Base-by-base conservation (phyloP, 306 rosid genomes). In the Quercus alba region DNA sequence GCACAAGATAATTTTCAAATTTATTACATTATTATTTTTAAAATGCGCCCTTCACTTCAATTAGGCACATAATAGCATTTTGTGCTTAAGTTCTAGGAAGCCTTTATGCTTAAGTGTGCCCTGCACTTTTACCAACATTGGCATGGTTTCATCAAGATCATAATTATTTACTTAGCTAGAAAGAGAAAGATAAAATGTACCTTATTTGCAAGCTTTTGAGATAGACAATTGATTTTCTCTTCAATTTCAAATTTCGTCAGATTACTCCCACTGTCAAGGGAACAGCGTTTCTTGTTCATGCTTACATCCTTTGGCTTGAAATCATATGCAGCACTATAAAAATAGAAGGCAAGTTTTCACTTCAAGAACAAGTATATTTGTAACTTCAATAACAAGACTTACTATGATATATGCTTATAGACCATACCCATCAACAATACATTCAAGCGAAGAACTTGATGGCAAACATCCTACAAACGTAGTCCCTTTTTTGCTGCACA, bases 231-330 rank as follows among this genome's bases (percentile, higher is more conserved):
- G 80, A 94, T 93, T 82, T 72, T 91, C 46, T 84, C 91, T 85
- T 84, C 84, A 78, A 94, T 87, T 80, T 87, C 95, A 52, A 86
- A 78, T 81, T 78, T 93, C 1, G 91, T 84, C 82, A 81, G 17
- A 83, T 89, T 86, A 77, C 85, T 84, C 7, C 8, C 79, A 77
- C 78, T 88, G 46, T 66, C 73, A 15, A 95, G 92, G 72, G 92
- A 88, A 73, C 88, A 70, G 33, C 49, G 77, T 74, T 82, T 88
- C 88, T 84, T 88, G 73, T 67, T 84, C 71, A 73, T 28, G 15
- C 28, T 77, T 18, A 92, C 84, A 78, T 94, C 93, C 90, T 93
- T 94, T 0, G 99, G 99, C 9, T 88, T 93, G 86, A 86, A 91
- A 61, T 97, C 99, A 78, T 77, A 82, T 61, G 77, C 89, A 28